Evolutionary conservation across 2,329 filamentous ascomycete genomes (phyloP), one percentile per base, ranked within the genome.

Genomic region (Verticillium longisporum): DNA sequence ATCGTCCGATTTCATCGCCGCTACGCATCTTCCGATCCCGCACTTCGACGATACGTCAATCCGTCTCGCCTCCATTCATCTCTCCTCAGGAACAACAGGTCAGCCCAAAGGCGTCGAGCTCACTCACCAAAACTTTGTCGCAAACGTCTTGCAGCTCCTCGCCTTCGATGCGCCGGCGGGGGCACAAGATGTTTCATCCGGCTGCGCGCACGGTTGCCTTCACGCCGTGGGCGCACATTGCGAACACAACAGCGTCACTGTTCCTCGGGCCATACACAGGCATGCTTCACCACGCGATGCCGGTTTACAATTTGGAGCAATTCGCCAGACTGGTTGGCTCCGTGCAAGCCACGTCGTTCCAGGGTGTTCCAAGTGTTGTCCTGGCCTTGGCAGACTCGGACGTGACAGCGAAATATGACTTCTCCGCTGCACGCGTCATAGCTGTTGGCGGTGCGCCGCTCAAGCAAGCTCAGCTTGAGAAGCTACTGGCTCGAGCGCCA

Each of bases 51-150:
- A 78, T 60, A 77, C 74, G 0, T 59, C 66, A 6, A 10, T 18
- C n/a, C 45, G 45, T 18, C 45, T 50, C 6, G 45, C 45, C 32
- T 75, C 74, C 1, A 77, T 77, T 21, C 75, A 77, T 56, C 64
- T 70, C 10, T 70, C 68, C 1, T 61, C 76, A 72, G 94, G 94
- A 7, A 98, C 94, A 0, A 97, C 94, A 0, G 94, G 94, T 1
- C 78, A 92, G 58, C 93, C 94, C 0, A 98, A 98, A 74, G 94
- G 93, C 15, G 94, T 97, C 14, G 90, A 91, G 84, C 80, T 97
- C 36, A 89, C 86, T 7, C 94, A 98, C 74, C 74, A 77, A 65
- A 97, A 97, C 72, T 87, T 97, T 62, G 84, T 96, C 11, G 78
- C 91, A 62, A 96, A 97, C 72, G 10, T 70, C 2, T 56, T 65